Percentiles rank a stretch among this genome's conserved stretches.
These are phyloP conservation scores for Metschnikowia baotianmanensis DNA, from an alignment of 805 yeast genomes.

Conservation along the genomic window DNA sequence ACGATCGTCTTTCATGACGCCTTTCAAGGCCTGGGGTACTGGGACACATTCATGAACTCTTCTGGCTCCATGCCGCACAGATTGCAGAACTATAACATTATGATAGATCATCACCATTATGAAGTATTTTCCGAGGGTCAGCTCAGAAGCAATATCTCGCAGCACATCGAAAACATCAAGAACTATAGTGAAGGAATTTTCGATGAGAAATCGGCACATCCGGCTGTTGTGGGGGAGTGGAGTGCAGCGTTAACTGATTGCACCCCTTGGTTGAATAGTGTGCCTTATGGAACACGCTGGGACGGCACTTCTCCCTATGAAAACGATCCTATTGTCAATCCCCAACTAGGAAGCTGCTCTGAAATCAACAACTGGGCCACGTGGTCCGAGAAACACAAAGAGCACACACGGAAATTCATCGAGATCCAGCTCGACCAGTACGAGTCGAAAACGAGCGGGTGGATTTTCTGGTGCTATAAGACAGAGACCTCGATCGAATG, in stretches of 20 bases:
- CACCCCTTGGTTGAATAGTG: constrained; percentile 27
- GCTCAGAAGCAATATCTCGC: constrained; percentile 29
- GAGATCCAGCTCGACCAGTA: constrained; percentile 62
- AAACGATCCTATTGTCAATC: constrained; percentile 16
- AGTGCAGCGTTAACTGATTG: constrained; percentile 48
- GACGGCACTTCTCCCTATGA: constrained; percentile 15
- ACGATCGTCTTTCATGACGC: constrained; percentile 65
- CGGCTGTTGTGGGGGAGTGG: constrained; percentile 87
- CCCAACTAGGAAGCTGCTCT: constrained; percentile 43
- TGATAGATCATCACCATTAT: constrained; percentile 42
- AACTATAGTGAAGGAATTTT: constrained; percentile 26
- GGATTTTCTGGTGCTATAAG: constrained; percentile 72
- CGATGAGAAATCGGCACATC: constrained; percentile 53
- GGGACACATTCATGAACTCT: constrained; percentile 45
- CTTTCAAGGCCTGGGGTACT: constrained; percentile 52
- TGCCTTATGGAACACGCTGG: constrained; percentile 16
- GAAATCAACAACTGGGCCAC: constrained; percentile 42
- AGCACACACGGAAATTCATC: constrained; percentile 49
- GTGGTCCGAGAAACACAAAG: constrained; percentile 29
- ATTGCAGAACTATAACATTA: constrained; percentile 31
- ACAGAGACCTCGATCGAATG: constrained; percentile 66
- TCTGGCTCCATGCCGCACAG: constrained; percentile 13
- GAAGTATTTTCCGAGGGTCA: constrained; percentile 32
- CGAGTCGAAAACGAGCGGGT: constrained; percentile 47
- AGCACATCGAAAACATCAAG: constrained; percentile 30